phyloP scores from a whole-genome alignment of 2,329 filamentous ascomycete genomes.

The Pseudopyrenochaeta lycopersici region DNA sequence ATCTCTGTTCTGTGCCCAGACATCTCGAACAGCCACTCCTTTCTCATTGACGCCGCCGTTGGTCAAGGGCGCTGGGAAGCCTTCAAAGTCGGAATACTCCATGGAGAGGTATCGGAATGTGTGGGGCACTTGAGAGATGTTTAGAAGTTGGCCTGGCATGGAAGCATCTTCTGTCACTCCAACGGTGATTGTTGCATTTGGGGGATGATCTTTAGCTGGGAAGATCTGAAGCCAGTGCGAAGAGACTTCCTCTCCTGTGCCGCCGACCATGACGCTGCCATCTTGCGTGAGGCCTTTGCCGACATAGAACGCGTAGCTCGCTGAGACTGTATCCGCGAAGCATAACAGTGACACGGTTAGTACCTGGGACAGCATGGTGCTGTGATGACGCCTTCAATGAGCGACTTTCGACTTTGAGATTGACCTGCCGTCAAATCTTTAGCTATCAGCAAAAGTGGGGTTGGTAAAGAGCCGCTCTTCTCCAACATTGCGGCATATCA shows the following conservation, averaged over 20 bases:
- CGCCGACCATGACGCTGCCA: conserved; percentile 56
- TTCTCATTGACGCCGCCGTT: conserved; percentile 57
- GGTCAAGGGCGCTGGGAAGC: conserved; percentile 55
- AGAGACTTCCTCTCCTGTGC: conserved; percentile 59
- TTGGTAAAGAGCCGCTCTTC: background rate
- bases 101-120: conserved; percentile 49
- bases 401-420: background rate
- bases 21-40: conserved; percentile 53
- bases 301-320: conserved; percentile 61
- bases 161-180: conserved; percentile 53
- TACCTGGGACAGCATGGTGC: conserved; percentile 12
- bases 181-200: conserved; percentile 55
- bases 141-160: conserved; percentile 46
- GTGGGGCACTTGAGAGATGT: conserved; percentile 45
- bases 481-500: background rate
- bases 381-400: background rate
- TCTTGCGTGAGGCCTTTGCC: conserved; percentile 56
- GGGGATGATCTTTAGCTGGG: conserved; percentile 50
- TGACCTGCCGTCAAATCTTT: background rate
- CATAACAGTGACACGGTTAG: conserved; percentile 12
- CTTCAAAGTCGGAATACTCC: conserved; percentile 53
- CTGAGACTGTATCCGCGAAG: conserved; percentile 23
- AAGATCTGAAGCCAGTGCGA: conserved; percentile 60
- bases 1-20: conserved; percentile 53
- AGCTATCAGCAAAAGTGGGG: background rate